These are phyloP conservation scores for Nyctanthes arbortristis DNA, from an alignment of 257 asterid species.

Conservation along the genomic window DNA sequence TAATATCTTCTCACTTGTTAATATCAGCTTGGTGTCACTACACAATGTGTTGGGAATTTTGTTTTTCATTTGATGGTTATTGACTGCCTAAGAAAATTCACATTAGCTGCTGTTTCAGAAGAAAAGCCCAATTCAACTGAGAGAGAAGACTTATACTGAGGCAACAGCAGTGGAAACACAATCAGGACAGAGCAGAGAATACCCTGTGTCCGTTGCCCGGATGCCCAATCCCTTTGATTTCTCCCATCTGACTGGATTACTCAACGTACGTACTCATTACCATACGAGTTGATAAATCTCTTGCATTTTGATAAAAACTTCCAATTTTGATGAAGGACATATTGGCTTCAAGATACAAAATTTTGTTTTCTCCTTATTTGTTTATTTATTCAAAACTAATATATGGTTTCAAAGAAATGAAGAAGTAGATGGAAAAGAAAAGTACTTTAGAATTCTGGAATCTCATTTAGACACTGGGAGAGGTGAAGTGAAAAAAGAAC, in stretches of 20 bases:
- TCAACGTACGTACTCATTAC: slow-evolving; percentile 54
- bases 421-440: neutral
- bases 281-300: neutral
- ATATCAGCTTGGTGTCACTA: neutral
- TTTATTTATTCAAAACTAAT: neutral
- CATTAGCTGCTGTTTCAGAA: slow-evolving; percentile 34
- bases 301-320: neutral
- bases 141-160: slow-evolving; percentile 36
- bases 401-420: neutral
- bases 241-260: slow-evolving; percentile 60
- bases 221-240: slow-evolving; percentile 28
- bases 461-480: neutral
- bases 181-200: slow-evolving; percentile 31
- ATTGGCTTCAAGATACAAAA: neutral
- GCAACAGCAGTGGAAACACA: slow-evolving; percentile 42
- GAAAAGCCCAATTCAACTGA: slow-evolving; percentile 51
- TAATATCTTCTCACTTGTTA: neutral
- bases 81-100: neutral
- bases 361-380: neutral
- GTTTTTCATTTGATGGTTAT: neutral
- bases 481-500: neutral
- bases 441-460: neutral
- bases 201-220: neutral
- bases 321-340: neutral
- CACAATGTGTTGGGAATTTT: neutral